Percentiles rank a stretch among this genome's conserved stretches.
Evolutionary conservation across 1,284 basidiomycete species (phyloP).

Genomic region (Sparassis latifolia): DNA sequence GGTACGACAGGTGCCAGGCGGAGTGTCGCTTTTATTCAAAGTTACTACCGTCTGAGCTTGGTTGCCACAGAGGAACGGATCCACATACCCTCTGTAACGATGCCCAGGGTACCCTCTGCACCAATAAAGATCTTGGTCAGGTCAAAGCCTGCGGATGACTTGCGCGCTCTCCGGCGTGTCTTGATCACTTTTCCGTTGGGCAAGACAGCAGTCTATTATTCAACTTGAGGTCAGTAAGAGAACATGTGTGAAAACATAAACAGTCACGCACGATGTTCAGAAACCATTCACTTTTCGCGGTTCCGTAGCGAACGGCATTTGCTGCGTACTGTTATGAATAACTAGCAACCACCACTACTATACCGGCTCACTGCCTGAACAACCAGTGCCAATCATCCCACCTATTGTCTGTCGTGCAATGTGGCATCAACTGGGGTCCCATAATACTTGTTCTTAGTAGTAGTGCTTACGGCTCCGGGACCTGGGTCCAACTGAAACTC

Average conservation of each 20-base stretch:
- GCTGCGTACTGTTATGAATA: constrained; percentile 32
- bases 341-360: not conserved
- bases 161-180: constrained; percentile 65
- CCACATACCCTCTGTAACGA: constrained; percentile 62
- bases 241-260: not conserved
- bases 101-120: constrained; percentile 76
- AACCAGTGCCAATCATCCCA: constrained; percentile 51
- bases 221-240: too few species aligned
- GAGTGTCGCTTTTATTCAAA: constrained; percentile 53
- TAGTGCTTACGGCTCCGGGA: constrained; percentile 39
- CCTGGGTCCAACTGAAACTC: constrained; percentile 41
- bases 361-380: constrained; percentile 43
- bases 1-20: constrained; percentile 74
- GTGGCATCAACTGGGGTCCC: too few species aligned
- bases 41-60: not conserved
- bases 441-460: too few species aligned
- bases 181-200: constrained; percentile 77
- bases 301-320: constrained; percentile 80
- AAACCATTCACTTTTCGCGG: constrained; percentile 70
- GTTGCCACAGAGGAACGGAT: constrained; percentile 1
- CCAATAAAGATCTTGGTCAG: constrained; percentile 79
- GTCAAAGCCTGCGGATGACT: constrained; percentile 75
- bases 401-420: constrained; percentile 39
- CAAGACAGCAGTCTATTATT: constrained; percentile 62
- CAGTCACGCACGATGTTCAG: constrained; percentile 45